Conservation (phyloP, 805 yeast genomes). For the Lachancea waltii region DNA sequence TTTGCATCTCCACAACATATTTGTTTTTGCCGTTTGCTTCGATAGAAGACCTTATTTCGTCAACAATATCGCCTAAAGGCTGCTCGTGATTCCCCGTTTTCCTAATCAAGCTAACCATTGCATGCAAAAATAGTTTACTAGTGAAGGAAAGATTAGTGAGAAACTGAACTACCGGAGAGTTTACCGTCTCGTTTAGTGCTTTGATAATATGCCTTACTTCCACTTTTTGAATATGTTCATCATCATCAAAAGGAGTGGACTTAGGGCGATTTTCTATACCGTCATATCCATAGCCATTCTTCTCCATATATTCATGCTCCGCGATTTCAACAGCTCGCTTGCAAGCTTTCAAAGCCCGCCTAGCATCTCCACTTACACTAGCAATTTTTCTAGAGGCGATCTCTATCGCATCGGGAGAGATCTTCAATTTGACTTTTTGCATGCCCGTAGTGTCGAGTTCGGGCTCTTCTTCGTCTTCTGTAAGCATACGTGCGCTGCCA, state of each 20-base stretch:
- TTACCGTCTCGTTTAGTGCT: constrained; percentile 74
- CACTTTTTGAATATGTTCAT: constrained; percentile 45
- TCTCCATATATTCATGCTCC: constrained; percentile 48
- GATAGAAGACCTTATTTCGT: constrained; percentile 58
- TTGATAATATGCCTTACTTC: constrained; percentile 67
- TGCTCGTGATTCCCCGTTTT: constrained; percentile 68
- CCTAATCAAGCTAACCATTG: constrained; percentile 55
- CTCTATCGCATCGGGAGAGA: constrained; percentile 70
- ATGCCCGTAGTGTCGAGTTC: constrained; percentile 5
- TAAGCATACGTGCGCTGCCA: constrained; percentile 33
- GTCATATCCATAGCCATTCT: constrained; percentile 30
- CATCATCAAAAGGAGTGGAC: constrained; percentile 19
- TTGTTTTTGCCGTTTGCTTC: constrained; percentile 34
- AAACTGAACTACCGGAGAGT: constrained; percentile 61
- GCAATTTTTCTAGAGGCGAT: constrained; percentile 93
- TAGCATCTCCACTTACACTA: constrained; percentile 94
- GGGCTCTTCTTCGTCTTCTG: constrained; percentile 13
- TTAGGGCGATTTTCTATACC: constrained; percentile 19
- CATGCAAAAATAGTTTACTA: constrained; percentile 65
- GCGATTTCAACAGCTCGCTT: constrained; percentile 87
- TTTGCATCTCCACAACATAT: constrained; percentile 28
- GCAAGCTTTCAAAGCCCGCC: constrained; percentile 84
- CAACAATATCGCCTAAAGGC: constrained; percentile 67
- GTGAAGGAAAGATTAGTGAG: constrained; percentile 57
- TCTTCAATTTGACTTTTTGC: constrained; percentile 31